Percentiles rank a stretch among this genome's conserved stretches.
These are phyloP conservation scores for Remersonia thermophila DNA, from an alignment of 2,329 filamentous ascomycete species.

Conservation along the genomic window DNA sequence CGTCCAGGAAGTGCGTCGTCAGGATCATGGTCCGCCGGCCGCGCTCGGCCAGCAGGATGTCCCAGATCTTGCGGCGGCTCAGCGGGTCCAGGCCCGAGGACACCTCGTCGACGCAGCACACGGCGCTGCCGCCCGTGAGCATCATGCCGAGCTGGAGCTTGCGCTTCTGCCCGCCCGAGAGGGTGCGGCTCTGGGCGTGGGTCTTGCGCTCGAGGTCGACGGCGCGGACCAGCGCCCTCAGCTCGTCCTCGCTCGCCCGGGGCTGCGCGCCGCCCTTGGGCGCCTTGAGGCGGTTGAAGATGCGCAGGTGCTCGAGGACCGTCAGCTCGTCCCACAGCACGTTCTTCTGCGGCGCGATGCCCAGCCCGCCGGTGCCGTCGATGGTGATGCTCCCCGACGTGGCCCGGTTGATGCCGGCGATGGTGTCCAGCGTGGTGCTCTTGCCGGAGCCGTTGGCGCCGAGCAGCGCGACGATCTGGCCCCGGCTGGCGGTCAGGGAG, in stretches of 20 bases:
- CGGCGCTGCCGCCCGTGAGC: constrained; percentile 77
- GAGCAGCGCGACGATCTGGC: constrained; percentile 75
- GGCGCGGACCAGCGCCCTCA: constrained; percentile 50
- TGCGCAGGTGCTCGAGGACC: constrained; percentile 69
- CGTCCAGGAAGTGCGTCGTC: constrained; percentile 88
- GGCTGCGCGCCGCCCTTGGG: constrained; percentile 40
- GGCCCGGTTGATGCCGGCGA: constrained; percentile 68
- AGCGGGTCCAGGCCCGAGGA: constrained; percentile 80
- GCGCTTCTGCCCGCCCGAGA: constrained; percentile 84
- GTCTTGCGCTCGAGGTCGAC: constrained; percentile 69
- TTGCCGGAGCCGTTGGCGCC: constrained; percentile 89
- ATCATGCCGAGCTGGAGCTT: constrained; percentile 92
- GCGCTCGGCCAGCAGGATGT: constrained; percentile 76
- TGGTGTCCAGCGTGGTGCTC: constrained; percentile 76
- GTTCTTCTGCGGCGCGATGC: constrained; percentile 85
- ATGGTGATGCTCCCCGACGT: constrained; percentile 67
- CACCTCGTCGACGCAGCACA: constrained; percentile 88
- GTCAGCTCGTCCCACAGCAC: constrained; percentile 86
- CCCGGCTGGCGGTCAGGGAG: constrained; percentile 56
- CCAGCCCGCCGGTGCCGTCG: constrained; percentile 65
- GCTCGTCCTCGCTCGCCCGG: constrained; percentile 36
- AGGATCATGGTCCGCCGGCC: constrained; percentile 72
- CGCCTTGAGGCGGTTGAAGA: constrained; percentile 76
- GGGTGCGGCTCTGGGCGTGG: constrained; percentile 57
- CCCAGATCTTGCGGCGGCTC: constrained; percentile 82